Base-by-base conservation (phyloP, 1,284 basidiomycete species). In the Psilocybe mexicana region DNA sequence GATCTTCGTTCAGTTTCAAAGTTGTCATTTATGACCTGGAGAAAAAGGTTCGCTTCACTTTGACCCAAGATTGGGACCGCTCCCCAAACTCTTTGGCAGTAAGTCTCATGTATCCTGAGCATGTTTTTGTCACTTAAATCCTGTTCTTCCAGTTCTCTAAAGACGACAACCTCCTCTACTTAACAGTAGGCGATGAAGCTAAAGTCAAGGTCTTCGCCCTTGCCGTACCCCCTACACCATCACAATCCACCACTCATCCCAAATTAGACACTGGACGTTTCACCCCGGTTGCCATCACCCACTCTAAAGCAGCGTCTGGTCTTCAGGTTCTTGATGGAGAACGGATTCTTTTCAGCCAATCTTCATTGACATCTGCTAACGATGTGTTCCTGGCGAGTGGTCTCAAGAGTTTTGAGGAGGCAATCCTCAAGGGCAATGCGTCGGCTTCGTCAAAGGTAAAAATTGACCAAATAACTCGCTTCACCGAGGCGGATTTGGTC, bases 1-100 rank as follows among this genome's bases (percentile, higher is more conserved):
- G 18, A 18, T 40, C 23, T 23, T 26, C 35, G 40, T 43, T 3
- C 59, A 90, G 88, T 58, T 81, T 82, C 5, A 88, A 91, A 66
- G 81, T 95, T 47, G 85, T 94, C 50, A 82, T 95, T 11, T 92
- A 88, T 65, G 90, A 93, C 68, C 72, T 95, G 18, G 71, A 72
- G 51, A 85, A 83, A 61, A 74, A 85, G n/a, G 75, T 88, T 10
- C 78, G 87, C 28, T 90, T 82, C 69, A 89, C 85, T 0, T 68
- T 92, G 59, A 92, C 92, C 0, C 85, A 90, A 60, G 69, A 80
- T 28, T 96, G 94, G 94, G 93, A 96, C 70, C 84, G 91, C 28
- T 91, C 90, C 35, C 87, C 90, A 0, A 79, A 78, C 60, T 67
- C 76, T 10, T 67, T 93, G 26, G 75, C 78, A 26, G 88, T 90